phyloP scores from a whole-genome alignment of 129 eudicot species.

The Tagetes erecta region DNA sequence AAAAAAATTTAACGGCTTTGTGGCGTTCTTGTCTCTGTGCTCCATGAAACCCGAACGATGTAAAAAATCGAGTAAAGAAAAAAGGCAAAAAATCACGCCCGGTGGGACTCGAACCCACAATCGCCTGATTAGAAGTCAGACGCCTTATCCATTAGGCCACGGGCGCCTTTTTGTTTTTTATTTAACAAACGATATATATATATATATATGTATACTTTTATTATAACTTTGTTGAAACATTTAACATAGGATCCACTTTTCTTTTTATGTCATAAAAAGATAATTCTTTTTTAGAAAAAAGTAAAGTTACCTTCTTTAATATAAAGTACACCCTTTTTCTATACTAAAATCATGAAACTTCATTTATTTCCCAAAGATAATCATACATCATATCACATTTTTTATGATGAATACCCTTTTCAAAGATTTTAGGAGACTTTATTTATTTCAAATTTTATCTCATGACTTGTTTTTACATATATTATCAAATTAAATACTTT shows the following conservation, averaged over 20 bases:
- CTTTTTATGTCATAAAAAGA: background rate
- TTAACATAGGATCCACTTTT: background rate
- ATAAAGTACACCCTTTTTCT: constrained; percentile 3
- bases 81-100: constrained; percentile 44
- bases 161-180: constrained; percentile 35
- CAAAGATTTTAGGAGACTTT: constrained; percentile 4
- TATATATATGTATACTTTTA: background rate
- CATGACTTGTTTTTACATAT: background rate
- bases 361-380: constrained; percentile 2
- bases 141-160: constrained; percentile 84
- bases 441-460: background rate
- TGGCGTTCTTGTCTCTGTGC: no score
- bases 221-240: background rate
- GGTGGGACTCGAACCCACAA: constrained; percentile 99
- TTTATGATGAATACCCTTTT: background rate
- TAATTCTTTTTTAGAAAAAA: background rate
- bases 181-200: no score
- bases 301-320: background rate
- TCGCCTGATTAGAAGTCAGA: constrained; percentile 80
- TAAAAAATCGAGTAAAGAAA: no score
- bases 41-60: no score
- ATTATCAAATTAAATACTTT: background rate
- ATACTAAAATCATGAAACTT: background rate
- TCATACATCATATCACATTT: background rate
- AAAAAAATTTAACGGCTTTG: no score